phyloP scores from a whole-genome alignment of 495 filamentous ascomycete genomes.

The Podospora bellae-mahoneyi region DNA sequence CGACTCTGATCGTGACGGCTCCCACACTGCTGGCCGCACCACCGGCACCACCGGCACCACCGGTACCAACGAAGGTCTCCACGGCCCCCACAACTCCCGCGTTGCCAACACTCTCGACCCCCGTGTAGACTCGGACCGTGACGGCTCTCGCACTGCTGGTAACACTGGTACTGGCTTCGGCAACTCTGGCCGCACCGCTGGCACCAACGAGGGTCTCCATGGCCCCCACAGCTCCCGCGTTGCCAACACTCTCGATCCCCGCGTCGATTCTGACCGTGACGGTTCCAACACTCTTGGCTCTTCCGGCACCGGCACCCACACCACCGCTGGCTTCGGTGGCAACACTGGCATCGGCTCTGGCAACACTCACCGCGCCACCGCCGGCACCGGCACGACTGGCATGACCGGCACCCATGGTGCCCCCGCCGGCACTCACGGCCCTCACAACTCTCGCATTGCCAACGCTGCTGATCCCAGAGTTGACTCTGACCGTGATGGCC shows the following conservation, averaged over 20 bases:
- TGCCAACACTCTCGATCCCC: conserved; percentile 22
- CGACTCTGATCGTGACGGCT: conserved; percentile 43
- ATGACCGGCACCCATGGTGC: conserved; percentile 31
- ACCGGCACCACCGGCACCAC: conserved; percentile 21
- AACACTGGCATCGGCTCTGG: conserved; percentile 20
- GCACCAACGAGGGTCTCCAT: conserved; percentile 15
- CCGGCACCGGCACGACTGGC: conserved; percentile 34
- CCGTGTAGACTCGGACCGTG: conserved; percentile 46
- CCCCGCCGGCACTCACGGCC: conserved; percentile 35
- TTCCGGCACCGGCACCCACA: conserved; percentile 17
- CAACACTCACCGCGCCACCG: neutral
- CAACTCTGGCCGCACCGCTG: conserved; percentile 17
- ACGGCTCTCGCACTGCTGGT: conserved; percentile 32
- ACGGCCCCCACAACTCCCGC: conserved; percentile 37
- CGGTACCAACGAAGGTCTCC: conserved; percentile 22
- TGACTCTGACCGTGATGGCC: conserved; percentile 45
- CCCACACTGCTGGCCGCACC: conserved; percentile 31
- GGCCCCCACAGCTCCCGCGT: conserved; percentile 21
- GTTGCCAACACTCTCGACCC: conserved; percentile 47
- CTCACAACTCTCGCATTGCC: conserved; percentile 51
- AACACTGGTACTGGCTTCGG: conserved; percentile 13
- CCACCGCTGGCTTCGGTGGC: conserved; percentile 22
- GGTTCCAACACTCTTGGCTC: conserved; percentile 18
- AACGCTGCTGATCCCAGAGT: conserved; percentile 54
- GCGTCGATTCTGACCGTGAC: conserved; percentile 20